Evolutionary conservation across 2,329 filamentous ascomycete genomes (phyloP), one percentile per base, ranked within the genome.

Genomic region (Fusarium multiceps): DNA sequence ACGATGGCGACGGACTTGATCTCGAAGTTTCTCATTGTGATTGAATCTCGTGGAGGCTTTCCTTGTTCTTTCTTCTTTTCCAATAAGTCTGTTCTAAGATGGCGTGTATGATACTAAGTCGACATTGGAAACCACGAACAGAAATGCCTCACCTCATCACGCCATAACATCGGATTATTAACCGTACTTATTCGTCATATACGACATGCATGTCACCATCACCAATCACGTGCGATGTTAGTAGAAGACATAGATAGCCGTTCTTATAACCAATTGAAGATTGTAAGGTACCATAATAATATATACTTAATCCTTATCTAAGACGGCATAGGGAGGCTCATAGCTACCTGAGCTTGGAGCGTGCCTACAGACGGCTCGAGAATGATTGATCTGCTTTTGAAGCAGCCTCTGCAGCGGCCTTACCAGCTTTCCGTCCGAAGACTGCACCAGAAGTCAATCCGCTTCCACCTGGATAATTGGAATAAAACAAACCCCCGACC

Each of bases 1-100:
- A 74, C 59, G 7, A 74, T 50, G 0, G 72, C 72, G 2, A 74
- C 60, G 7, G 72, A 74, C 18, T 65, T 74, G 7, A 74, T 68
- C 6, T 53, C 40, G 5, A 27, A 13, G 4, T 53, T 54, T 30
- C 27, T 25, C 65, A 68, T 68, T 1, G 7, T 46, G 4, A 23
- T 32, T 34, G 7, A 3, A 23, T 23, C 1, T 23, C 2, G 1
- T 18, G 10, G n/a, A 16, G 7, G 32, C 2, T 18, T 10, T 37
- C 3, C 0, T 14, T 6, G 0, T 18, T 30, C 7, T 21, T 1
- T 10, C 1, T 28, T 28, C 11, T n/a, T n/a, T n/a, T n/a, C n/a
- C n/a, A n/a, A 18, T 23, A 2, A 3, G 1, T n/a, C 11, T 6
- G 6, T 8, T 14, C 8, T 4, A 1, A 23, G 18, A 23, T 8